Conservation (phyloP, 495 filamentous ascomycete genomes). For the Parathielavia appendiculata region DNA sequence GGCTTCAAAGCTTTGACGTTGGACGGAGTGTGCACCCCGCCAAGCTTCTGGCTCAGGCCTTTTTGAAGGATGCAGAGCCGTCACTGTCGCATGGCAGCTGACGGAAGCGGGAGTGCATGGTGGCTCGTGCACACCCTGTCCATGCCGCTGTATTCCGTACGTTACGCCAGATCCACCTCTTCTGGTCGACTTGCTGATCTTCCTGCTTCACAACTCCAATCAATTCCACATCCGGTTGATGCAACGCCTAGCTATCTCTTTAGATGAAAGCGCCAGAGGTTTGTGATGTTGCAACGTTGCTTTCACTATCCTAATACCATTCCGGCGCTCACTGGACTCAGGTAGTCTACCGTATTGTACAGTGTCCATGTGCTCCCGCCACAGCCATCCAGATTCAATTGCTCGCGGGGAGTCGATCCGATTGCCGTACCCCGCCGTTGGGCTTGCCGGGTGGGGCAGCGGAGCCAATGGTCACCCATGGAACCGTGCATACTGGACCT, state of each 20-base stretch:
- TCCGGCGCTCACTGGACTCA: background rate
- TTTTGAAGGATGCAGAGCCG: background rate
- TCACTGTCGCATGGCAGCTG: too few relatives aligned
- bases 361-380: background rate
- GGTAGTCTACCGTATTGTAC: conserved; percentile 3
- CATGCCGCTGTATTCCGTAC: background rate
- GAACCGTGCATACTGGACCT: conserved; percentile 22
- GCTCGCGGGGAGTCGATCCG: conserved; percentile 25
- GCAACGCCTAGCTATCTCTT: background rate
- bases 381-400: conserved; percentile 13
- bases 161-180: background rate
- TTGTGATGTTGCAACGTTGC: too few relatives aligned
- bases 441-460: conserved; percentile 16
- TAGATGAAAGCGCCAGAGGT: too few relatives aligned
- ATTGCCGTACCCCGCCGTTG: conserved; percentile 26
- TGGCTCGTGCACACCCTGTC: background rate
- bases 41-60: background rate
- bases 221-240: background rate
- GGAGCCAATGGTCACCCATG: background rate
- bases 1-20: too few relatives aligned
- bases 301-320: too few relatives aligned
- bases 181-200: too few relatives aligned
- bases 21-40: too few relatives aligned
- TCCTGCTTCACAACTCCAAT: background rate
- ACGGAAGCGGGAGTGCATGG: background rate